Percentiles rank a stretch among this genome's conserved stretches.
Evolutionary conservation across 495 filamentous ascomycete genomes (phyloP).

Genomic region (Lasiosphaeriaceae sp.): DNA sequence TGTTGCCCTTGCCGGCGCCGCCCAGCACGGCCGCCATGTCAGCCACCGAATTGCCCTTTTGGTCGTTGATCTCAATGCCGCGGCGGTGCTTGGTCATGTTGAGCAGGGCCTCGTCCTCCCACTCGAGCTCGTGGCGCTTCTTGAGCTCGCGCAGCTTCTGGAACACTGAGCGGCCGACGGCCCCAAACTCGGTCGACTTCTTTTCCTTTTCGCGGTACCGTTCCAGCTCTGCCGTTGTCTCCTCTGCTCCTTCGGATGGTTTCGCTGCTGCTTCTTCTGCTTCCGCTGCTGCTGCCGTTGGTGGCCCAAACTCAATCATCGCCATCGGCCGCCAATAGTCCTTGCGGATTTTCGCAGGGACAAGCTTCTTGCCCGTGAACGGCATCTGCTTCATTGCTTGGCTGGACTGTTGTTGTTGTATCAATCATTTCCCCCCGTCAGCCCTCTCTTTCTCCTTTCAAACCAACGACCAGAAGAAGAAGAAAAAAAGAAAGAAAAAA

Average conservation of each 20-base stretch:
- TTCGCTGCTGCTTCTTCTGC: background rate
- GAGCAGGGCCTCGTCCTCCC: constrained; percentile 44
- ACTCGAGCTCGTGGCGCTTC: constrained; percentile 61
- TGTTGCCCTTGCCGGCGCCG: constrained; percentile 45
- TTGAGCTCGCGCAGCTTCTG: constrained; percentile 80
- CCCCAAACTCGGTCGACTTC: constrained; percentile 32
- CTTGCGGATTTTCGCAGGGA: constrained; percentile 73
- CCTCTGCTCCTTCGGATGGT: background rate
- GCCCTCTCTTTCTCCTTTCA: background rate
- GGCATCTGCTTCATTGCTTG: constrained; percentile 69
- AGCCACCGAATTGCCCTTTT: constrained; percentile 82
- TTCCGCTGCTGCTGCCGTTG: background rate
- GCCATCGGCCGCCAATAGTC: constrained; percentile 88
- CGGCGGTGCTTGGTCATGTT: constrained; percentile 50
- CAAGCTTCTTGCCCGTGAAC: constrained; percentile 87
- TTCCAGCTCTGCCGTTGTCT: background rate
- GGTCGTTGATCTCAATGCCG: constrained; percentile 68
- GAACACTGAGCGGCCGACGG: constrained; percentile 69
- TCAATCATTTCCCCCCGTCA: background rate
- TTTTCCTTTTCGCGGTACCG: background rate
- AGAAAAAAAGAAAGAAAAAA: background rate
- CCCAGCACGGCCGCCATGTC: constrained; percentile 77
- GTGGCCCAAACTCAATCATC: constrained; percentile 58
- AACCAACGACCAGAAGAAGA: background rate
- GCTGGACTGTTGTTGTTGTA: constrained; percentile 52